A percentile compares a stretch with the other conserved stretches of the same genome.
Conservation (phyloP, 805 yeast genomes). For the Saccharomyces paradoxus region DNA sequence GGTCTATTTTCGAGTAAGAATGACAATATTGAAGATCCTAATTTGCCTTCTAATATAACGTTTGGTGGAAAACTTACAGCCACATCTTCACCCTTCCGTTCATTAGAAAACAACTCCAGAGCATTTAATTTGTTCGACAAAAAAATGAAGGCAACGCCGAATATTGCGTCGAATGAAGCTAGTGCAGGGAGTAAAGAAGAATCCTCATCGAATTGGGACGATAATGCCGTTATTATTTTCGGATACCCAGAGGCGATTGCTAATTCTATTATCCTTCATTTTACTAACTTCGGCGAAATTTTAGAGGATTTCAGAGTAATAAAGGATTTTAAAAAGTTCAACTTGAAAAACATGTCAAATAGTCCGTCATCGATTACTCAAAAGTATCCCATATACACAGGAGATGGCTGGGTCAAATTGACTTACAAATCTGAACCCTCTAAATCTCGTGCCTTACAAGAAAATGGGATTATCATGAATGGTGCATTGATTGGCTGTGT, state of each 20-base stretch:
- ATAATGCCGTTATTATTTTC: slow-evolving; percentile 65
- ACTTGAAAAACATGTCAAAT: not conserved
- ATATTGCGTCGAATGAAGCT: slow-evolving; percentile 2
- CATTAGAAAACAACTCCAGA: not conserved
- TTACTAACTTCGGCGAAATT: slow-evolving; percentile 70
- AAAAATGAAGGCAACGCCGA: not conserved
- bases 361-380: slow-evolving; percentile 7
- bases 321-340: slow-evolving; percentile 8
- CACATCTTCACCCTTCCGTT: slow-evolving; percentile 2
- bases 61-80: slow-evolving; percentile 1
- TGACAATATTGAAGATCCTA: not conserved
- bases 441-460: slow-evolving; percentile 77
- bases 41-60: not conserved
- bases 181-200: slow-evolving; percentile 1
- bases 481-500: slow-evolving; percentile 61
- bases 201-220: slow-evolving; percentile 30
- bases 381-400: slow-evolving; percentile 66
- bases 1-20: slow-evolving; percentile 15
- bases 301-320: slow-evolving; percentile 60
- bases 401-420: slow-evolving; percentile 84
- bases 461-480: slow-evolving; percentile 65
- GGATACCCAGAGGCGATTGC: slow-evolving; percentile 82
- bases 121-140: not conserved
- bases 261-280: slow-evolving; percentile 57
- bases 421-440: slow-evolving; percentile 70